Percentiles rank a stretch among this genome's conserved stretches.
These are phyloP conservation scores for Fraxinus velutina DNA, from an alignment of 305 asterid species.

Conservation along the genomic window DNA sequence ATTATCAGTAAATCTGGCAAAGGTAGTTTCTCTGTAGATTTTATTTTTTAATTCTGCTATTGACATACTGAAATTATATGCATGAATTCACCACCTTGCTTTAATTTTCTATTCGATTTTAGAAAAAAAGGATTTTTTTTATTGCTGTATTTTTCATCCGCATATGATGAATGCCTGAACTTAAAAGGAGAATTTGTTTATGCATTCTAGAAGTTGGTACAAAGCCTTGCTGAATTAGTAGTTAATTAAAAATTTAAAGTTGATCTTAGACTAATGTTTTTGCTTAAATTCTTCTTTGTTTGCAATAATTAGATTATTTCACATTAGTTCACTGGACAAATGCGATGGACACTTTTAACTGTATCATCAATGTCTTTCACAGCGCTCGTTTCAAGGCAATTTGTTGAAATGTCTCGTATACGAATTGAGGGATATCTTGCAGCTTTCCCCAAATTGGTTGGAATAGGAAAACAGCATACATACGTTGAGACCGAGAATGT, in stretches of 20 bases:
- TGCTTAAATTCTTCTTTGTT: background rate
- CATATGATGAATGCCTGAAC: background rate
- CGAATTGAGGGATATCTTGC: constrained; percentile 82
- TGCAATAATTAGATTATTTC: background rate
- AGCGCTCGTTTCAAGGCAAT: constrained; percentile 76
- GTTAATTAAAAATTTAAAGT: background rate
- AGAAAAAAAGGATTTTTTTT: background rate
- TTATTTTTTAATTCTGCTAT: background rate
- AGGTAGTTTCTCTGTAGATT: constrained; percentile 35
- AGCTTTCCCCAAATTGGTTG: constrained; percentile 76
- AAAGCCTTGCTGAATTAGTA: background rate
- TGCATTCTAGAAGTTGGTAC: constrained; percentile 1
- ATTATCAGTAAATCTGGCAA: constrained; percentile 65
- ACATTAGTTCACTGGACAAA: background rate
- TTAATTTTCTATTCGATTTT: background rate
- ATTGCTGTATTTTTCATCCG: background rate
- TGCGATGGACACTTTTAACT: constrained; percentile 15
- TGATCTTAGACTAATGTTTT: background rate
- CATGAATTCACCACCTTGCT: background rate
- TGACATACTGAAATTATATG: background rate
- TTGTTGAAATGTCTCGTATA: constrained; percentile 77
- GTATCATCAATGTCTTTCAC: constrained; percentile 26
- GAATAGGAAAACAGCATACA: constrained; percentile 75
- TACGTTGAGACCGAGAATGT: constrained; percentile 76
- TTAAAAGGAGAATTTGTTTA: background rate